phyloP scores from a whole-genome alignment of 306 rosid genomes.

The Fragaria vesca region DNA sequence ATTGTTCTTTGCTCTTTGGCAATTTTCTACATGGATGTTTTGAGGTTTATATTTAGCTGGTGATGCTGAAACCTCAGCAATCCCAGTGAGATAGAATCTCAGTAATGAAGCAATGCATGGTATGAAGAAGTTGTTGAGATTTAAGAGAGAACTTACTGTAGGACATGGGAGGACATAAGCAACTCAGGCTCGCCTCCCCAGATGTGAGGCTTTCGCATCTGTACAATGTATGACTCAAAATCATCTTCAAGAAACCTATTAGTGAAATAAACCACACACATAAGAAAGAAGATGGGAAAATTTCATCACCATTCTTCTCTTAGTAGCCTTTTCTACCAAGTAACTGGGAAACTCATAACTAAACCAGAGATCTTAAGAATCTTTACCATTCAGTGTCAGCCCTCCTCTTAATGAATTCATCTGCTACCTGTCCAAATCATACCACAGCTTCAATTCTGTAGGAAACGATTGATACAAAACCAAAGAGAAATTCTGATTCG shows the following conservation, averaged over 20 bases:
- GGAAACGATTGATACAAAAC: background rate
- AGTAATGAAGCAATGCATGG: background rate
- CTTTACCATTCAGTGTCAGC: slow-evolving; percentile 65
- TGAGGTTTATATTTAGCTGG: background rate
- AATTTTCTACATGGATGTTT: too few relatives aligned
- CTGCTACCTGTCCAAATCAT: slow-evolving; percentile 59
- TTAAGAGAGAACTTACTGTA: slow-evolving; percentile 42
- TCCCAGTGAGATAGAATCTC: background rate
- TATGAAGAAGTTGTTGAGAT: background rate
- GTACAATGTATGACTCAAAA: slow-evolving; percentile 60
- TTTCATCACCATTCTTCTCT: background rate
- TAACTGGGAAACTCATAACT: background rate
- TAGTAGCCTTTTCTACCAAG: background rate
- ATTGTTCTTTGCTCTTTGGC: too few relatives aligned
- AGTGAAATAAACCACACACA: background rate
- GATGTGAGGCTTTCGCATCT: slow-evolving; percentile 63
- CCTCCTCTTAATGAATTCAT: slow-evolving; percentile 74
- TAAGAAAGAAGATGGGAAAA: background rate
- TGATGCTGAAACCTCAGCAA: background rate
- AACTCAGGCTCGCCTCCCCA: slow-evolving; percentile 97
- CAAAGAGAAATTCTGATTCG: background rate
- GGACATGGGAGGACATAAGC: slow-evolving; percentile 79
- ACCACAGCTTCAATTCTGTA: slow-evolving; percentile 5
- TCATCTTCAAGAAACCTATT: slow-evolving; percentile 86
- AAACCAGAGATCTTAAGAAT: slow-evolving; percentile 12